These are phyloP conservation scores for Fragilaria radians DNA, from an alignment of 108 stramenopile genomes.

Conservation along the genomic window DNA sequence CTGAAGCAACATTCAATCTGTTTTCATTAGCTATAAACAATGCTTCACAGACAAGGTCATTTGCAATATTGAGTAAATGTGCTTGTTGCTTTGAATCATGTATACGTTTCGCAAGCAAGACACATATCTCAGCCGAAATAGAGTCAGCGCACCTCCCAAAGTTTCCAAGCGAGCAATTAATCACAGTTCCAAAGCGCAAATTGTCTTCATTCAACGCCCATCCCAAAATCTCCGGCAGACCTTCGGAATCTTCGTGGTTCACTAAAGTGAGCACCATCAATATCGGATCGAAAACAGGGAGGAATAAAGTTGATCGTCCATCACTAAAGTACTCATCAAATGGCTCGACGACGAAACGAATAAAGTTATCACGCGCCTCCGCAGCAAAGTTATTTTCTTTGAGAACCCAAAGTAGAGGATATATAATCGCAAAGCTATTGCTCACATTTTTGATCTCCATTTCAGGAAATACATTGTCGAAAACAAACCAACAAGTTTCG, in stretches of 20 bases:
- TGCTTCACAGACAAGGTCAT: no score
- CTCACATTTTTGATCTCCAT: conserved; percentile 48
- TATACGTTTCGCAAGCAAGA: conserved; percentile 14
- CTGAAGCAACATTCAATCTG: neutral
- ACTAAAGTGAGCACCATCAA: conserved; percentile 3
- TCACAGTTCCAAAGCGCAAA: conserved; percentile 7
- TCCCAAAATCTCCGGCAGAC: neutral
- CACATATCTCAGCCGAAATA: conserved; percentile 27
- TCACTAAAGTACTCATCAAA: conserved; percentile 36
- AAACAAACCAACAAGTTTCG: conserved; percentile 33
- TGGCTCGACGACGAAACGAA: conserved; percentile 20
- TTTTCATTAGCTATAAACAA: neutral
- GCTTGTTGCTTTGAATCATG: neutral
- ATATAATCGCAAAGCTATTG: conserved; percentile 36
- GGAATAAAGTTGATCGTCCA: conserved; percentile 23
- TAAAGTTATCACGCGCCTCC: conserved; percentile 23
- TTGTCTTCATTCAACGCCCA: neutral
- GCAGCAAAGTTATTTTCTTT: conserved; percentile 27
- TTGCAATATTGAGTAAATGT: neutral
- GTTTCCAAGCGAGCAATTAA: conserved; percentile 13
- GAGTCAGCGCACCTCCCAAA: conserved; percentile 21
- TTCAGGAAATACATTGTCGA: conserved; percentile 36
- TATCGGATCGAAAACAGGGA: conserved; percentile 10
- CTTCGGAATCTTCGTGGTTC: neutral
- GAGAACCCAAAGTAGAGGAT: conserved; percentile 29